A percentile compares a stretch with the other conserved stretches of the same genome.
Conservation (phyloP, 441 rosid genomes). For the Erodium moschatum region DNA sequence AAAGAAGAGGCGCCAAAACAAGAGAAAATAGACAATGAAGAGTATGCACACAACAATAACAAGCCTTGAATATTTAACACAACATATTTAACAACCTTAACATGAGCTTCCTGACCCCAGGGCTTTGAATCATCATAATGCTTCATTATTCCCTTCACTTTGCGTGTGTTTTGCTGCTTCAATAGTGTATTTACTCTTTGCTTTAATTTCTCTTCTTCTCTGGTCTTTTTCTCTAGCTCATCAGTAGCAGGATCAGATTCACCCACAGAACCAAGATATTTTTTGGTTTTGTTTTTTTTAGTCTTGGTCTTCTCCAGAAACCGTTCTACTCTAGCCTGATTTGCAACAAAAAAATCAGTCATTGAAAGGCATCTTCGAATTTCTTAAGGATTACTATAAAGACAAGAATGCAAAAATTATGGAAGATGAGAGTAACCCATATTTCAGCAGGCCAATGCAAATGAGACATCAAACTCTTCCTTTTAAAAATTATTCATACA, state of each 20-base stretch:
- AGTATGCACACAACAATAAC: slow-evolving; percentile 4
- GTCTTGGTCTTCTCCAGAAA: slow-evolving; percentile 48
- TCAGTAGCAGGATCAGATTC: not conserved
- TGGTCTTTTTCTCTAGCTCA: slow-evolving; percentile 18
- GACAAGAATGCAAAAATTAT: not conserved
- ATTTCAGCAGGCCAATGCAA: too few species aligned
- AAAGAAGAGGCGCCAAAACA: slow-evolving; percentile 20
- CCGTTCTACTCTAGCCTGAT: slow-evolving; percentile 60
- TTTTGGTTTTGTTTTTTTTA: slow-evolving; percentile 41
- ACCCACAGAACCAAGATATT: slow-evolving; percentile 20
- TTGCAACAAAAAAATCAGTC: slow-evolving; percentile 11
- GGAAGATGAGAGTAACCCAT: not conserved
- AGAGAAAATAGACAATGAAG: slow-evolving; percentile 15
- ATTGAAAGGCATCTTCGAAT: not conserved
- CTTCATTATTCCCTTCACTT: slow-evolving; percentile 51
- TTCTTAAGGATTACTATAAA: too few species aligned
- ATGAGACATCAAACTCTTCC: not conserved
- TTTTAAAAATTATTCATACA: not conserved
- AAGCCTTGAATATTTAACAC: slow-evolving; percentile 16
- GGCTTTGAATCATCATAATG: slow-evolving; percentile 46
- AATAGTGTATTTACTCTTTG: slow-evolving; percentile 48
- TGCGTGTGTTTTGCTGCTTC: slow-evolving; percentile 54
- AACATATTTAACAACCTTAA: slow-evolving; percentile 46
- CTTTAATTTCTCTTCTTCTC: slow-evolving; percentile 50
- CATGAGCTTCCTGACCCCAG: slow-evolving; percentile 90